A percentile compares a stretch with the other conserved stretches of the same genome.
These are phyloP conservation scores for Geranium rotundifolium DNA, from an alignment of 345 rosid species.

Conservation along the genomic window DNA sequence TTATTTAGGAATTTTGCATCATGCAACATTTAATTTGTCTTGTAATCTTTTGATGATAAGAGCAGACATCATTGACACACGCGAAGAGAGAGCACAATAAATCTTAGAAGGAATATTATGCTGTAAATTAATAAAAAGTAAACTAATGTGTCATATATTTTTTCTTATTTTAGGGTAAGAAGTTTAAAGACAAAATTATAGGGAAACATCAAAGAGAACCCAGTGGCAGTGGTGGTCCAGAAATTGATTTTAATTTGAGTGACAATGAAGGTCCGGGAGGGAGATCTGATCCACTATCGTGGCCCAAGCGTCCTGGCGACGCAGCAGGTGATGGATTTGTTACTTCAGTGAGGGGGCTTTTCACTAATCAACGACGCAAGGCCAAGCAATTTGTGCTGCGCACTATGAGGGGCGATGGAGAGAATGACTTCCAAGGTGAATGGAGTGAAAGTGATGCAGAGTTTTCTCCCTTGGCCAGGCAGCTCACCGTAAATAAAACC, in stretches of 20 bases:
- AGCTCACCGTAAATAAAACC: slow-evolving; percentile 82
- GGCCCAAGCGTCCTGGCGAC: slow-evolving; percentile 68
- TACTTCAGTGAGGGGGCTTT: slow-evolving; percentile 79
- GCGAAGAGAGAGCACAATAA: too few species aligned
- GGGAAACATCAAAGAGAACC: slow-evolving; percentile 34
- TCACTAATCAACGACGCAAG: slow-evolving; percentile 86
- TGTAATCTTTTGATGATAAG: too few species aligned
- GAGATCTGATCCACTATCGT: slow-evolving; percentile 57
- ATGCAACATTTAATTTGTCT: too few species aligned
- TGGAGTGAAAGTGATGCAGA: slow-evolving; percentile 94
- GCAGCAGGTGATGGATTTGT: slow-evolving; percentile 99
- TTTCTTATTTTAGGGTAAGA: slow-evolving; percentile 53
- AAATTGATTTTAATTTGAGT: slow-evolving; percentile 61
- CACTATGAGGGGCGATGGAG: slow-evolving; percentile 94
- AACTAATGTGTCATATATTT: background rate
- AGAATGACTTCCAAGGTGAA: slow-evolving; percentile 70
- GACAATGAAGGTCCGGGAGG: slow-evolving; percentile 61
- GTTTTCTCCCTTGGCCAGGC: slow-evolving; percentile 75
- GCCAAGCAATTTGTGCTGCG: slow-evolving; percentile 86
- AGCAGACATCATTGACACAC: too few species aligned
- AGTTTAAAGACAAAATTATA: slow-evolving; percentile 75
- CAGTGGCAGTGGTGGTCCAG: slow-evolving; percentile 36
- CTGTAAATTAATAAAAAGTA: too few species aligned
- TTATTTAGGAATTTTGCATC: too few species aligned
- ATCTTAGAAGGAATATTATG: too few species aligned